Base-by-base conservation (phyloP, 2,329 filamentous ascomycete species). In the Grosmannia clavigera region DNA sequence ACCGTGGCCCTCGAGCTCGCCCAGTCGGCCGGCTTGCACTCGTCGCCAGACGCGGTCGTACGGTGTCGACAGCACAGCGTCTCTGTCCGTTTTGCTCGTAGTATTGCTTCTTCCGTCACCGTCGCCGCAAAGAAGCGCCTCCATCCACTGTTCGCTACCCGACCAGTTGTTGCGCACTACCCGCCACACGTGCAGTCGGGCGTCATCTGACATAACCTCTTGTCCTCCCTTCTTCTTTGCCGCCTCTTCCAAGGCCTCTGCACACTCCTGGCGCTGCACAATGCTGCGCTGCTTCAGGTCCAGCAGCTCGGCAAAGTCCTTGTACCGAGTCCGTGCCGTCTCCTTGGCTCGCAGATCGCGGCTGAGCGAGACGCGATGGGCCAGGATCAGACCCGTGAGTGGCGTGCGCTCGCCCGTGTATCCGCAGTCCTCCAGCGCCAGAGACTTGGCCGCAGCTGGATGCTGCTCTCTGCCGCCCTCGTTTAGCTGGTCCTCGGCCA, bases 151-250 rank as follows among this genome's bases (percentile, higher is more conserved):
- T 61, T 86, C 81, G 67, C 86, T 83, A 2, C 90, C 91, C 16
- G 88, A 78, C 91, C 91, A 96, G 65, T 90, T 89, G 62, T 85
- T 84, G 43, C 80, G 78, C 35, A 91, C 74, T 2, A 80, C 77
- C 51, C 80, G 81, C 65, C 85, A 79, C 60, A 90, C 73, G 48
- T 81, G 74, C 0, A 70, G 65, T 53, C 73, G 76, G 3, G 73
- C 69, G 48, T 77, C 72, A 12, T 77, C 73, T 0, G 78, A 70
- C 7, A 77, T 64, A 31, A 72, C 68, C 16, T 10, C 71, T 68
- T 5, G 6, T 22, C 22, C n/a, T 29, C 25, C 3, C 65, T 61
- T 31, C 72, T 68, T 2, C 66, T 65, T 27, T 71, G 69, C 7
- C 19, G 16, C 40, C 3, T 65, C 62, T 33, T 72, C 67, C 25